These are phyloP conservation scores for Xylaria sp. DNA, from an alignment of 2,329 filamentous ascomycete genomes.

Conservation along the genomic window DNA sequence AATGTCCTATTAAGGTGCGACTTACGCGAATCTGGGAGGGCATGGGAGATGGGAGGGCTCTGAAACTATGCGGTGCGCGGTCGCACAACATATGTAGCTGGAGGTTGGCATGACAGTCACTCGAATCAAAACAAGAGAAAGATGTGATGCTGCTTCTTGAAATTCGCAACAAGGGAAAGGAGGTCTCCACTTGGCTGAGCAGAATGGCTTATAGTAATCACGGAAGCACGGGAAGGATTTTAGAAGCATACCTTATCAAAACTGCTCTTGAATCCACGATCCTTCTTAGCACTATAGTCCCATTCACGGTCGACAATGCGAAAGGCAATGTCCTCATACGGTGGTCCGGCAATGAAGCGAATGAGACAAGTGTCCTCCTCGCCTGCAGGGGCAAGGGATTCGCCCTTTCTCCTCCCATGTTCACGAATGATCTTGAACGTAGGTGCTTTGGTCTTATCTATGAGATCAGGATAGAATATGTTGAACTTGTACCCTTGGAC, in stretches of 20 bases:
- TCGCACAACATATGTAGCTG: constrained; percentile 26
- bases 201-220: constrained; percentile 27
- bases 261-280: constrained; percentile 92
- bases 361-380: constrained; percentile 98
- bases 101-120: constrained; percentile 18
- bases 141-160: constrained; percentile 8
- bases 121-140: constrained; percentile 14
- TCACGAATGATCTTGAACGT: constrained; percentile 97
- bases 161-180: constrained; percentile 14
- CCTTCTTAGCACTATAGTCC: constrained; percentile 96
- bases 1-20: not conserved
- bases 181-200: not conserved
- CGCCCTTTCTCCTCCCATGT: constrained; percentile 83
- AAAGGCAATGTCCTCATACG: constrained; percentile 96
- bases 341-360: constrained; percentile 90
- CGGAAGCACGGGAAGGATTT: not conserved
- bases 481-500: constrained; percentile 99
- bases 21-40: constrained; percentile 15
- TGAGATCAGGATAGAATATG: constrained; percentile 96
- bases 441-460: constrained; percentile 92
- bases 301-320: constrained; percentile 98
- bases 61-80: constrained; percentile 30
- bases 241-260: constrained; percentile 84
- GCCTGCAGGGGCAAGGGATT: constrained; percentile 90
- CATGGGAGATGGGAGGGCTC: constrained; percentile 17